phyloP scores from a whole-genome alignment of 2,329 filamentous ascomycete genomes.

The Fragosphaeria purpurea region DNA sequence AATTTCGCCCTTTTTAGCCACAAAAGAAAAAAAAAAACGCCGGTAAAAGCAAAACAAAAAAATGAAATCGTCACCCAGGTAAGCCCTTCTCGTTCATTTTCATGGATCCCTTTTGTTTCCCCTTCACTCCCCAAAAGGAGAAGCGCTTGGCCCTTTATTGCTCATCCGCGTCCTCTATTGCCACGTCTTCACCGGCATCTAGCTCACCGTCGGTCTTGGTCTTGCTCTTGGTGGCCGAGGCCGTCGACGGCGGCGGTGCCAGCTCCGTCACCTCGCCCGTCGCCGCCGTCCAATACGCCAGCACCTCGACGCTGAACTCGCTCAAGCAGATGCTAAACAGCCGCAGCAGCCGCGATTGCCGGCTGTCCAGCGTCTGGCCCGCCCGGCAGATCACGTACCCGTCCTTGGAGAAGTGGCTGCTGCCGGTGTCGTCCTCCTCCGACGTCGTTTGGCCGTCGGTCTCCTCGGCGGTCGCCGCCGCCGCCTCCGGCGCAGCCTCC shows the following conservation, averaged over 20 bases:
- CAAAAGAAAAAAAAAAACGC: too few species aligned
- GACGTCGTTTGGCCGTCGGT: conserved; percentile 16
- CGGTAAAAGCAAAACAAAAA: too few species aligned
- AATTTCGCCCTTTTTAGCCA: too few species aligned
- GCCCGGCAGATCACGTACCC: conserved; percentile 74
- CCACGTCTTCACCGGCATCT: conserved; percentile 7
- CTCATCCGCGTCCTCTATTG: conserved; percentile 1
- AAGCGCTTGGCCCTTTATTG: not conserved
- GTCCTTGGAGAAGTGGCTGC: conserved; percentile 18
- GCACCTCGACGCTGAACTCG: conserved; percentile 75
- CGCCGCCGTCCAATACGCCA: conserved; percentile 62
- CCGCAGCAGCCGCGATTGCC: conserved; percentile 90
- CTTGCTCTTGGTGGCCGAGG: not conserved
- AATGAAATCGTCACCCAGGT: too few species aligned
- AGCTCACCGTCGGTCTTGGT: not conserved
- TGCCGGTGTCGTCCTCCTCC: conserved; percentile 26
- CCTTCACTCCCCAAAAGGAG: too few species aligned
- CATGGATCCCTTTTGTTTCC: too few species aligned
- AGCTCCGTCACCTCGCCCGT: conserved; percentile 50
- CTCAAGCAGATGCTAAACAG: conserved; percentile 83
- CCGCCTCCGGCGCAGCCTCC: conserved; percentile 34
- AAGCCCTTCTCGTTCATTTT: too few species aligned
- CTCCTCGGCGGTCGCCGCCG: conserved; percentile 12
- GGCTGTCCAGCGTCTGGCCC: conserved; percentile 75
- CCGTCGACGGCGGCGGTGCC: conserved; percentile 13